Evolutionary conservation across 2,329 filamentous ascomycete species (phyloP), one percentile per base, ranked within the genome.

Genomic region (Aureobasidium namibiae): DNA sequence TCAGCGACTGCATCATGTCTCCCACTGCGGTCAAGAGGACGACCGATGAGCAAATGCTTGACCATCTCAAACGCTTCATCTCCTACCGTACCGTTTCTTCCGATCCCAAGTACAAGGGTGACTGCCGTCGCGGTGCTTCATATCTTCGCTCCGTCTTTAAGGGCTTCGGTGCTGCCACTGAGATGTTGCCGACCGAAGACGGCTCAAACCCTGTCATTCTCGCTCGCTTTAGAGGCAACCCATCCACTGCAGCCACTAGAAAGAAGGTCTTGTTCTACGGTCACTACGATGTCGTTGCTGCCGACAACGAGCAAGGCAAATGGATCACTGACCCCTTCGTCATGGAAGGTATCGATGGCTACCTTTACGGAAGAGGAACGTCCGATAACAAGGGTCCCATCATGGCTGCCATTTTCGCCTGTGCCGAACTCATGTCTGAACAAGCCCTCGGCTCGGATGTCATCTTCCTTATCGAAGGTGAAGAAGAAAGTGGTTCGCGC

Each of bases 371-470:
- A 2, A 88, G 94, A 66, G 94, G 94, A n/a, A 89, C 95, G 14
- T 95, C 91, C 49, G 94, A 99, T 72, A 97, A 99, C 76, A 99
- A 99, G 72, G 94, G 95, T 0, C 94, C 94, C 0, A 90, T 96
- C 61, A 84, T 99, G 68, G 92, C 95, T 1, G 94, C 94, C 1
- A 80, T 99, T 0, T 97, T 95, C 69, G 94, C 92, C 0, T 92
- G 95, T 1, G 90, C 92, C 0, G 92, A 97, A 67, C 77, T 99
- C 3, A 84, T 89, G 63, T 87, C 92, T 63, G 85, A 88, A n/a
- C 90, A 95, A 66, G 81, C 83, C 18, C 80, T 99, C 1, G 87
- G 87, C 56, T 91, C 91, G 39, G 92, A 99, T 66, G 86, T 99
- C 59, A 82, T 95, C 29, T 99, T 99, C 68, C 75, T 99, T 3